Conservation (phyloP, 331 rosid genomes). For the Quercus phellos region DNA sequence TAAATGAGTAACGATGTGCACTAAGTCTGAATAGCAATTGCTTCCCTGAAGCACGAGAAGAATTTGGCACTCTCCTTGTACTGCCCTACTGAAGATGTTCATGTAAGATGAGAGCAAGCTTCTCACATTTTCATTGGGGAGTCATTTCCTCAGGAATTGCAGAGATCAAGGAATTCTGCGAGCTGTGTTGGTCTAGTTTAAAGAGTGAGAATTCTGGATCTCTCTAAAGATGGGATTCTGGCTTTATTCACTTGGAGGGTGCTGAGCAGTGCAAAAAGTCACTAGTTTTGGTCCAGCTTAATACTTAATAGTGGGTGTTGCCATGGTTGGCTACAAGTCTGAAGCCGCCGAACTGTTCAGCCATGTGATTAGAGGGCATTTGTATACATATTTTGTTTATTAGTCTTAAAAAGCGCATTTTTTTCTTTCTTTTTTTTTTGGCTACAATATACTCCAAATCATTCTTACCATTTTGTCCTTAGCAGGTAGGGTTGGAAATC, state of each 20-base stretch:
- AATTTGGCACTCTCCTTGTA: background rate
- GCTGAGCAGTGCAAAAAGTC: background rate
- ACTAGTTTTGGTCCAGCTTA: background rate
- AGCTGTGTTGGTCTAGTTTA: background rate
- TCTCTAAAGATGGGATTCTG: background rate
- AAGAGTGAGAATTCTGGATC: background rate
- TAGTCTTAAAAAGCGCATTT: background rate
- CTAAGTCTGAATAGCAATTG: background rate
- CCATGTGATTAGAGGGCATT: background rate
- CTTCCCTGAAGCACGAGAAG: background rate
- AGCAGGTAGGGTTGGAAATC: too few relatives aligned
- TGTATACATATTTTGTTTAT: background rate
- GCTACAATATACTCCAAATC: too few relatives aligned
- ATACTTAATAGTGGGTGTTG: background rate
- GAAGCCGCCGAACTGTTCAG: background rate
- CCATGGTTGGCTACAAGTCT: background rate
- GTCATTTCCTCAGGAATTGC: constrained; percentile 1
- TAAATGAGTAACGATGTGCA: background rate
- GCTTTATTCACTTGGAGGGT: background rate
- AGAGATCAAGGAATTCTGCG: background rate
- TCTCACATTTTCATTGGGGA: background rate
- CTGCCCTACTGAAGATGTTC: background rate
- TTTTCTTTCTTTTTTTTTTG: background rate
- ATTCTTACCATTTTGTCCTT: too few relatives aligned
- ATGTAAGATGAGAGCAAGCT: background rate